Evolutionary conservation across 2,329 filamentous ascomycete species (phyloP).

Genomic region (Paracoccidioides brasiliensis): DNA sequence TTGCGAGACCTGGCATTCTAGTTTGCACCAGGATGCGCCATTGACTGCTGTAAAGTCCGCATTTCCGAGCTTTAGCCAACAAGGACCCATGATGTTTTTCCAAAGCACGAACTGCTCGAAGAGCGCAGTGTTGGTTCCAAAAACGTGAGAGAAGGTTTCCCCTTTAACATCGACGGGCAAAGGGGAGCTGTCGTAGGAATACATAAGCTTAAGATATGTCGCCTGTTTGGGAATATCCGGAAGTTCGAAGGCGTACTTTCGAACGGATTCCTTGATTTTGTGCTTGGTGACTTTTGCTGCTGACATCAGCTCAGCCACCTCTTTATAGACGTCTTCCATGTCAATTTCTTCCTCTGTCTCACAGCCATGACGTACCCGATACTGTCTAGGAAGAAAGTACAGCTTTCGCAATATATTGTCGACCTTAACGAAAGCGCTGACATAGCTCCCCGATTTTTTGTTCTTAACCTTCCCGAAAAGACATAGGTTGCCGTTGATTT

Average conservation of each 20-base stretch:
- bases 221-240: constrained; percentile 74
- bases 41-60: constrained; percentile 73
- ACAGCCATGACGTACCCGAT: constrained; percentile 44
- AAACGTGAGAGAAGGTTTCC: constrained; percentile 86
- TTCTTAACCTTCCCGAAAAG: constrained; percentile 94
- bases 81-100: constrained; percentile 98
- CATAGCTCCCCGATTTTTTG: constrained; percentile 63
- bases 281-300: constrained; percentile 74
- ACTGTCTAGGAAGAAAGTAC: constrained; percentile 75
- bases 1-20: constrained; percentile 71
- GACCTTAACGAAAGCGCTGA: constrained; percentile 90
- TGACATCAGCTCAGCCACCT: constrained; percentile 80
- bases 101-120: constrained; percentile 98
- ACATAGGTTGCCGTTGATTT: constrained; percentile 80
- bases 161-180: constrained; percentile 60
- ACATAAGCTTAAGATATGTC: constrained; percentile 89
- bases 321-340: constrained; percentile 80
- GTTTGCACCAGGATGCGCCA: constrained; percentile 93
- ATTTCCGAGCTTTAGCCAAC: constrained; percentile 84
- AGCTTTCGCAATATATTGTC: constrained; percentile 89
- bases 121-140: constrained; percentile 81
- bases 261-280: constrained; percentile 80
- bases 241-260: constrained; percentile 94
- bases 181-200: constrained; percentile 74
- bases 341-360: constrained; percentile 65